Base-by-base conservation (phyloP, 1,284 basidiomycete genomes). In the Moesziomyces parantarcticus region DNA sequence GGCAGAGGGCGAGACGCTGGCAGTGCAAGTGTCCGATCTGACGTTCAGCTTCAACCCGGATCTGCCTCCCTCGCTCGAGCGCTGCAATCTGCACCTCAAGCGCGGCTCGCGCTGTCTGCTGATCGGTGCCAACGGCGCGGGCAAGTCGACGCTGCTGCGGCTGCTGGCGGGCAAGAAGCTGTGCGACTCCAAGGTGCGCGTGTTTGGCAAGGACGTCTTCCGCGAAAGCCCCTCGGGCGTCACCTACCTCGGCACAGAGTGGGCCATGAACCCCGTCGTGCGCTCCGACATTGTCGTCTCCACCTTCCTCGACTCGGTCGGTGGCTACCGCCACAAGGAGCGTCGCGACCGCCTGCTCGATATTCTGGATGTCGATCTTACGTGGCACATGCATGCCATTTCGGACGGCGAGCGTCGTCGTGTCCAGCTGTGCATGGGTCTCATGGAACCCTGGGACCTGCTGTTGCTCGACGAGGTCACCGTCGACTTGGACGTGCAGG, bases 261-360 rank as follows among this genome's bases (percentile, higher is more conserved):
- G 93, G 93, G 93, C 94, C 5, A 92, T 92, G 89, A 98, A 98
- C 85, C 94, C 94, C 1, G 95, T 98, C 51, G 96, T 99, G 3
- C 89, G 95, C 40, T 67, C 67, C 43, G 82, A 83, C 52, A 83
- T 83, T 43, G 63, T 76, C 21, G 82, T 83, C 7, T 90, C 92
- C 8, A 87, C 90, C 63, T 99, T 99, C 84, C 63, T 83, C 41
- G 70, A 83, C 54, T 95, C 93, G 20, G 93, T 99, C 3, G 96
- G 96, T 22, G 96, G 96, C 0, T 98, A 97, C 84, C 88, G 95
- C 45, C 89, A 98, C 86, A 95, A 95, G 80, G 91, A 90, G 75
- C 88, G 95, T 34, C 88, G 96, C 43, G 93, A 99, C 83, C 86
- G 84, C 5, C 87, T 99, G 4, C 89, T 99, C 41, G 90, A 95